A percentile compares a stretch with the other conserved stretches of the same genome.
phyloP scores from a whole-genome alignment of 352 stramenopile genomes.

The Peronosclerospora sorghi region DNA sequence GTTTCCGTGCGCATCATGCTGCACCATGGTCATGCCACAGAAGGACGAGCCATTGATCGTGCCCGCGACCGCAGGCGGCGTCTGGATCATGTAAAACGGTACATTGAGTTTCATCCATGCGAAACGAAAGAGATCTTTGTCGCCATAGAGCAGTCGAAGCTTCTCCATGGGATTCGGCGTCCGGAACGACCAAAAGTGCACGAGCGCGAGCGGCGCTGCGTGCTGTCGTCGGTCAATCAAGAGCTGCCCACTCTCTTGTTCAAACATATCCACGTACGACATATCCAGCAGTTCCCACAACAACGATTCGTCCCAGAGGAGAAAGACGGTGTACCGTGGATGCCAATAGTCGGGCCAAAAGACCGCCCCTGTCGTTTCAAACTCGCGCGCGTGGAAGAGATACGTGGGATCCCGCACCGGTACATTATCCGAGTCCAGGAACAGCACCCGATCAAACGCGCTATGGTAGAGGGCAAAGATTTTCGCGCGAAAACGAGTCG shows the following conservation, averaged over 20 bases:
- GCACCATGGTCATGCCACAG: constrained; percentile 35
- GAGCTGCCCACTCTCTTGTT: not conserved
- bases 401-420: not conserved
- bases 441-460: not conserved
- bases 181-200: constrained; percentile 26
- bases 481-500: constrained; percentile 11
- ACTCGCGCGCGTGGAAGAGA: not conserved
- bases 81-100: constrained; percentile 44
- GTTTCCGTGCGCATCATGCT: constrained; percentile 18
- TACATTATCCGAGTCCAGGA: not conserved
- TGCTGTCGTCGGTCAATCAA: not conserved
- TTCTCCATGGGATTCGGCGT: constrained; percentile 19
- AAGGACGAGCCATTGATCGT: constrained; percentile 19
- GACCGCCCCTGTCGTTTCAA: constrained; percentile 15
- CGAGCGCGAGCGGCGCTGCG: constrained; percentile 1
- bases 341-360: constrained; percentile 32
- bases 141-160: constrained; percentile 20
- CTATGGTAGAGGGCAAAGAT: not conserved
- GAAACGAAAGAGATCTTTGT: constrained; percentile 40
- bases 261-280: not conserved
- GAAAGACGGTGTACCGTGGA: not conserved
- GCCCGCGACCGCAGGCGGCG: constrained; percentile 28
- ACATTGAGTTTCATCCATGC: constrained; percentile 37
- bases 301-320: not conserved
- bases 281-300: not conserved